Conservation (phyloP, 1,139 yeast species). For the Pichia sp. region DNA sequence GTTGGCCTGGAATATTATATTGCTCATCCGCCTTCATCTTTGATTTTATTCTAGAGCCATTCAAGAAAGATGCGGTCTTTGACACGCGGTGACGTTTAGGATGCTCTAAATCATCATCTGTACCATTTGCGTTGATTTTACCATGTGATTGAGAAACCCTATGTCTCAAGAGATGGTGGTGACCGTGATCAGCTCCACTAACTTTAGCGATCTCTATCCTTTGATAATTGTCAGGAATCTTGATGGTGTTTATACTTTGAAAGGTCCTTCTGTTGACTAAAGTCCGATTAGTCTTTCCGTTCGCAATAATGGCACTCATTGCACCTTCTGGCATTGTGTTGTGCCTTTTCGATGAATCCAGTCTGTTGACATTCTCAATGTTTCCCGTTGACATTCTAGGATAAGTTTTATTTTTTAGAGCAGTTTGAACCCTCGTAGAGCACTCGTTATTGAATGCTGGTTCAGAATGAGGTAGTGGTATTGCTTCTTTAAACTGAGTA, state of each 20-base stretch:
- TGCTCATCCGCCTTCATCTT: slow-evolving; percentile 21
- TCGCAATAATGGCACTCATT: too few relatives aligned
- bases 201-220: slow-evolving; percentile 17
- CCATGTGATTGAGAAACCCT: too few relatives aligned
- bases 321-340: too few relatives aligned
- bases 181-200: slow-evolving; percentile 12
- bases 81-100: slow-evolving; percentile 6
- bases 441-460: background rate
- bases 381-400: slow-evolving; percentile 7
- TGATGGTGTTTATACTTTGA: slow-evolving; percentile 21
- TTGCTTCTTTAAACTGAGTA: too few relatives aligned
- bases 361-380: too few relatives aligned
- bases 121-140: slow-evolving; percentile 7
- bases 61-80: slow-evolving; percentile 17
- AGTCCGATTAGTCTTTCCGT: too few relatives aligned
- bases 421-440: background rate
- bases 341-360: too few relatives aligned
- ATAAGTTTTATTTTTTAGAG: slow-evolving; percentile 5
- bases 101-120: slow-evolving; percentile 6
- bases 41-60: slow-evolving; percentile 16
- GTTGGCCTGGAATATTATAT: slow-evolving; percentile 25
- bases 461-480: slow-evolving; percentile 6
- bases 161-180: background rate
- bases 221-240: slow-evolving; percentile 25
- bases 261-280: slow-evolving; percentile 18